Base-by-base conservation (phyloP, 163 green algal species). In the Chlamydomonas reinhardtii region DNA sequence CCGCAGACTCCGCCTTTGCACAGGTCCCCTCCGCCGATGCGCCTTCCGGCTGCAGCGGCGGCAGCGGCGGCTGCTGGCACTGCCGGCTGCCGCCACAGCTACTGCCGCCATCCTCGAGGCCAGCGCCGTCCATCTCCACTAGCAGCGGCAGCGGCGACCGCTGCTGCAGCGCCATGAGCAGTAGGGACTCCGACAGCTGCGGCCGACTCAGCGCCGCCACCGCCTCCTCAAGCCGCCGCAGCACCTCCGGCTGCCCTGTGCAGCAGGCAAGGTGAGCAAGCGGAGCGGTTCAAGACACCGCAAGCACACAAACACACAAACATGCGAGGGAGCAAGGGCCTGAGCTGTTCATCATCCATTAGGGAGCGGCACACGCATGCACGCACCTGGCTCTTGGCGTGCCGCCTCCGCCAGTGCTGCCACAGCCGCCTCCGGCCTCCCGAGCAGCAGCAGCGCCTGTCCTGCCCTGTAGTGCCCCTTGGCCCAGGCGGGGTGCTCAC, bases 391-490 rank as follows among this genome's bases (percentile, higher is more conserved):
- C 48, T 85, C 77, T 2, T 61, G 27, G 11, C 43, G n/a, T 19
- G 77, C 77, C 24, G 77, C 77, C 32, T 25, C 43, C 11, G 31
- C 77, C 34, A 85, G 66, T 12, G 65, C 77, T 31, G 43, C 66
- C 31, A 76, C 77, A 22, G 77, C 77, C 17, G 54, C 77, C 52
- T 76, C 65, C 2, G n/a, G 66, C 48, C 66, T 31, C n/a, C 66
- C n/a, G 66, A 85, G 31, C 48, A 52, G 48, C 48, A 48, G 35
- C 66, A 85, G 77, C 65, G 65, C 77, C n/a, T 85, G 77, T 1
- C n/a, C 77, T 20, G 31, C 35, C 31, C 77, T n/a, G 43, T 85
- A 85, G 66, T 85, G 77, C 19, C 61, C 77, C 66, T 85, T 85
- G 65, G 77, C 65, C 77, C 77, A 85, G 39, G n/a, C 17, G 0